These are phyloP conservation scores for Cynara cardunculus DNA, from an alignment of 129 eudicot species.

Conservation along the genomic window DNA sequence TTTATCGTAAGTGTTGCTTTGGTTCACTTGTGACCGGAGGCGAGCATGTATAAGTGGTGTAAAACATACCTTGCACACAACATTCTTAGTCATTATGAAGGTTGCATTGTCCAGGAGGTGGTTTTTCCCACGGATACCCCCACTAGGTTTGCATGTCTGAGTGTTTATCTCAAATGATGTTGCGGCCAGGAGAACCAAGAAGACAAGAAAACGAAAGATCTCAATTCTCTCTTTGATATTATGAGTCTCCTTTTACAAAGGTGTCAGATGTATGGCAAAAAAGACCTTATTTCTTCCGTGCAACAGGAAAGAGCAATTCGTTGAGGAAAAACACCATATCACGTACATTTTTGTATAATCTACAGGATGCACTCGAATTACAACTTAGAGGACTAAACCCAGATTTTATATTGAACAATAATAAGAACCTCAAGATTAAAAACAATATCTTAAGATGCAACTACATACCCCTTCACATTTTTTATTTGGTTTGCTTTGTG, in stretches of 20 bases:
- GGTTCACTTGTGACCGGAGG: slow-evolving; percentile 29
- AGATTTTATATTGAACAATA: background rate
- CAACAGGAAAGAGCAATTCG: no score
- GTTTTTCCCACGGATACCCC: slow-evolving; percentile 36
- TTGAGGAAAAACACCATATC: no score
- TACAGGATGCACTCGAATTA: no score
- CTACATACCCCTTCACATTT: no score
- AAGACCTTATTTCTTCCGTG: no score
- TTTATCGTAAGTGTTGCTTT: slow-evolving; percentile 33
- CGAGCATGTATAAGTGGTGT: slow-evolving; percentile 46
- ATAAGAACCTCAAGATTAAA: no score
- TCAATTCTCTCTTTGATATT: slow-evolving; percentile 17
- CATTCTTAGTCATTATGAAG: slow-evolving; percentile 35
- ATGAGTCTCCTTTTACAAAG: background rate
- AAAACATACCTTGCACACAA: slow-evolving; percentile 37
- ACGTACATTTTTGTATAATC: no score
- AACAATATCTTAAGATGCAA: no score
- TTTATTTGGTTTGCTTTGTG: no score
- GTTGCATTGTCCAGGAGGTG: slow-evolving; percentile 46
- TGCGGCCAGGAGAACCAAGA: slow-evolving; percentile 13
- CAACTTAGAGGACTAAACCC: no score
- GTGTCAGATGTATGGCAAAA: background rate
- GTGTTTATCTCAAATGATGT: slow-evolving; percentile 8
- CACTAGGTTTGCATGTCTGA: slow-evolving; percentile 40
- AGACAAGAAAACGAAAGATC: background rate